A percentile compares a stretch with the other conserved stretches of the same genome.
phyloP scores from a whole-genome alignment of 352 stramenopile genomes.

The Paralagenidium karlingii region DNA sequence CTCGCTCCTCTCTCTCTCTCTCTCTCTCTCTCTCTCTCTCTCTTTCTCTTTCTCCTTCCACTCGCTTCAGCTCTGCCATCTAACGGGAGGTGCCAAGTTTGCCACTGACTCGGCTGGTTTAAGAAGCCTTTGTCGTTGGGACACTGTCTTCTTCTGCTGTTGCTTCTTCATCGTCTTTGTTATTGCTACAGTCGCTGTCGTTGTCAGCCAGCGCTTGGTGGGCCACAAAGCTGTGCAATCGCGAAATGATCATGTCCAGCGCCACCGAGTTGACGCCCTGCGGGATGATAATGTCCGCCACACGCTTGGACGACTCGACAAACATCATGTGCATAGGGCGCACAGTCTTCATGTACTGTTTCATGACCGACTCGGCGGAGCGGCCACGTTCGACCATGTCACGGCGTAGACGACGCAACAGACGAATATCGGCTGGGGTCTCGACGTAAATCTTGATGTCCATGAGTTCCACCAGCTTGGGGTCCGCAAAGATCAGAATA shows the following conservation, averaged over 20 bases:
- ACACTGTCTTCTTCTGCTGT: not conserved
- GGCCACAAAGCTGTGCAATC: conserved; percentile 68
- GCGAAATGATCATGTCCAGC: conserved; percentile 89
- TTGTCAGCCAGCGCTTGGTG: no score
- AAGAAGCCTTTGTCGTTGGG: no score
- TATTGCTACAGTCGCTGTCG: no score
- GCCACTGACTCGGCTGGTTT: no score
- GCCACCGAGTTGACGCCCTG: conserved; percentile 89
- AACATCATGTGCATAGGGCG: conserved; percentile 98
- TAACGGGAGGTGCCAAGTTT: no score
- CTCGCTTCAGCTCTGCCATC: no score
- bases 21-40: no score
- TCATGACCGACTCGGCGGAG: conserved; percentile 90
- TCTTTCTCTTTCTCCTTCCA: no score
- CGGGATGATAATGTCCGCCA: conserved; percentile 93
- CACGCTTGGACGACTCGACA: conserved; percentile 93
- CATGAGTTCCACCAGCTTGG: conserved; percentile 81
- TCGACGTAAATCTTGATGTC: conserved; percentile 98
- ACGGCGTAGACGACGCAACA: conserved; percentile 86
- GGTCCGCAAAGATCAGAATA: conserved; percentile 94
- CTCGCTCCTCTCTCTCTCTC: no score
- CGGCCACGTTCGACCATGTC: conserved; percentile 92
- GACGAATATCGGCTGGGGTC: conserved; percentile 89
- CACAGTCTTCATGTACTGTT: conserved; percentile 96
- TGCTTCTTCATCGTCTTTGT: conserved; percentile 16